Evolutionary conservation across 805 yeast species (phyloP).

Genomic region (Candida insectalens): DNA sequence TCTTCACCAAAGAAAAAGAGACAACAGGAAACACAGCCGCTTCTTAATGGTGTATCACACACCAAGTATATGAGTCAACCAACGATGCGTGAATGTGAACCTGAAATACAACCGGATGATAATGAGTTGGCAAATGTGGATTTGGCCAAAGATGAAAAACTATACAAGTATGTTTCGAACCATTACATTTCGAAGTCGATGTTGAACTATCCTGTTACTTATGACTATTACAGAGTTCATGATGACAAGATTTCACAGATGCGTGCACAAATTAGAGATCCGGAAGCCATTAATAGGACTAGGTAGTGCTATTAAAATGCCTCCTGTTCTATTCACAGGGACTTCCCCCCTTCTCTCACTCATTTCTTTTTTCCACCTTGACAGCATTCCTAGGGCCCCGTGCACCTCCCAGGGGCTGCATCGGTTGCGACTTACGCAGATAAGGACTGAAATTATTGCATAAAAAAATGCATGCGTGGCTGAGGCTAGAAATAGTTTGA

Average conservation of each 20-base stretch:
- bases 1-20: not conserved
- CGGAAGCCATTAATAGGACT: not conserved
- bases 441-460: not conserved
- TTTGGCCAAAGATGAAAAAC: slow-evolving; percentile 24
- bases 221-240: slow-evolving; percentile 12
- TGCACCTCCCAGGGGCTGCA: too few relatives aligned
- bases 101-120: not conserved
- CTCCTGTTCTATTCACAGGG: not conserved
- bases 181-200: slow-evolving; percentile 27
- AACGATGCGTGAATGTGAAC: too few relatives aligned
- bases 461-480: too few relatives aligned
- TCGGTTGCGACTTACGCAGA: too few relatives aligned
- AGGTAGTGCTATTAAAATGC: too few relatives aligned
- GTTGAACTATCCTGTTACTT: slow-evolving; percentile 32
- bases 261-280: slow-evolving; percentile 1
- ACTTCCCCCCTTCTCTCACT: not conserved
- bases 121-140: slow-evolving; percentile 13
- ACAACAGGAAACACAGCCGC: not conserved
- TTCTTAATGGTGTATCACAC: not conserved
- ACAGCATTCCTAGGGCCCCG: too few relatives aligned
- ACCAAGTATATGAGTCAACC: slow-evolving; percentile 2
- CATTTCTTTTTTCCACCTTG: too few relatives aligned
- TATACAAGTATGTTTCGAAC: slow-evolving; percentile 24
- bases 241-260: slow-evolving; percentile 9
- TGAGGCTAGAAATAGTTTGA: too few relatives aligned